Evolutionary conservation across 2,329 filamentous ascomycete genomes (phyloP), one percentile per base, ranked within the genome.

Genomic region (Fulvia fulva): DNA sequence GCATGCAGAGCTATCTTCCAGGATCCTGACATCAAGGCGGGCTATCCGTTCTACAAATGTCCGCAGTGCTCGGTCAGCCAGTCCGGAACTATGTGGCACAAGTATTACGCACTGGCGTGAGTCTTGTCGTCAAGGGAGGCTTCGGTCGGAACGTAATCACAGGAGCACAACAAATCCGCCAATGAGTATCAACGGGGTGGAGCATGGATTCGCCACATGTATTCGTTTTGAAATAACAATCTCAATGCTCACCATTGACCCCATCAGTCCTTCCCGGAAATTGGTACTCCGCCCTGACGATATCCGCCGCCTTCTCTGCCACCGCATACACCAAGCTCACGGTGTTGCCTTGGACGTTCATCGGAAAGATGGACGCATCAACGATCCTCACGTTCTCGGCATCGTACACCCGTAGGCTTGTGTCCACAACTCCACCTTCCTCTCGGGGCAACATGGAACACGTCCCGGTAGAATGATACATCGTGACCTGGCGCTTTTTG

Each of bases 351-450:
- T 43, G 22, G n/a, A 26, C 41, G 14, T 30, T 54, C 19, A 67
- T 26, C 2, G 67, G 67, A 14, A 68, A 55, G 26, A 66, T 59
- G 49, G 58, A 63, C 2, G 67, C 67, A 55, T 70, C 67, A 22
- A 70, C 59, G 22, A 69, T 57, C 14, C 68, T 51, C 50, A 69
- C 46, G 28, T 58, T 63, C 14, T 57, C 32, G 0, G 60, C 53
- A 2, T 65, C 68, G 30, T 65, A 61, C 3, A 69, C 68, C 3
- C 53, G 59, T 22, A 68, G 50, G 25, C 52, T 58, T 23, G 44
- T 30, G 56, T 68, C 64, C 9, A 70, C 65, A 2, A 70, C 68
- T 4, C 60, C 63, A 4, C 61, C 61, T 21, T 51, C 45, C 9
- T 61, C 44, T 34, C 22, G 44, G 41, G 62, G 58, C 21, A 63